Percentiles rank a stretch among this genome's conserved stretches.
Evolutionary conservation across 2,329 filamentous ascomycete species (phyloP).

Genomic region (Aspergillus pseudoglaucus): DNA sequence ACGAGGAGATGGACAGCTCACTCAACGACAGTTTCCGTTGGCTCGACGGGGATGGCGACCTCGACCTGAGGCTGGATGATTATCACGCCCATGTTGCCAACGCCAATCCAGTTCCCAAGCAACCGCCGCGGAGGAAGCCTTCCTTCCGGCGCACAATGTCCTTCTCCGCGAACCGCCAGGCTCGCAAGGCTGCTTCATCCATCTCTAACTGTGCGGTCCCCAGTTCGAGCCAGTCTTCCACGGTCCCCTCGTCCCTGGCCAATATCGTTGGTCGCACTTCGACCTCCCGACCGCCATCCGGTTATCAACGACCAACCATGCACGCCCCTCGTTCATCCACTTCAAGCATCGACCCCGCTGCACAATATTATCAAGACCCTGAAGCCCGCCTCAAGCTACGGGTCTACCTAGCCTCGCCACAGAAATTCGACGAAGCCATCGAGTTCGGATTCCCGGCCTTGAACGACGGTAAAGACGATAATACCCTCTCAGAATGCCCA

Average conservation of each 20-base stretch:
- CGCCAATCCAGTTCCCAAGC: constrained; percentile 27
- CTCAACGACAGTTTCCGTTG: constrained; percentile 65
- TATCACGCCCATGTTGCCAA: constrained; percentile 60
- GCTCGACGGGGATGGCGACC: constrained; percentile 65
- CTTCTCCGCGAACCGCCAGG: constrained; percentile 59
- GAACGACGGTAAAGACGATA: constrained; percentile 27
- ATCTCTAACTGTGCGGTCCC: constrained; percentile 36
- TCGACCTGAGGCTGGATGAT: constrained; percentile 66
- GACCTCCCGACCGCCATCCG: constrained; percentile 35
- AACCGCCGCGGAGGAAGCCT: constrained; percentile 37
- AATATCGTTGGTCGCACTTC: constrained; percentile 23
- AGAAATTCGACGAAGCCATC: constrained; percentile 92
- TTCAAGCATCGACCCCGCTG: constrained; percentile 60
- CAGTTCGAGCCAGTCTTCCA: constrained; percentile 40
- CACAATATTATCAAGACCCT: constrained; percentile 82
- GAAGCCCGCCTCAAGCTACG: constrained; percentile 81
- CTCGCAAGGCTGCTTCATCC: constrained; percentile 34
- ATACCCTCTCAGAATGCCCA: constrained; percentile 1
- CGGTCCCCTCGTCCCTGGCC: constrained; percentile 20
- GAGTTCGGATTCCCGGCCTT: constrained; percentile 78
- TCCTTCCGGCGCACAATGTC: constrained; percentile 68
- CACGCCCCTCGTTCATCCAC: constrained; percentile 47
- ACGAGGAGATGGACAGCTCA: constrained; percentile 44
- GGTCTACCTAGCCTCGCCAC: constrained; percentile 77
- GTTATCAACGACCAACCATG: constrained; percentile 47